Evolutionary conservation across 2,329 filamentous ascomycete species (phyloP).

Genomic region (Botrytis squamosa): DNA sequence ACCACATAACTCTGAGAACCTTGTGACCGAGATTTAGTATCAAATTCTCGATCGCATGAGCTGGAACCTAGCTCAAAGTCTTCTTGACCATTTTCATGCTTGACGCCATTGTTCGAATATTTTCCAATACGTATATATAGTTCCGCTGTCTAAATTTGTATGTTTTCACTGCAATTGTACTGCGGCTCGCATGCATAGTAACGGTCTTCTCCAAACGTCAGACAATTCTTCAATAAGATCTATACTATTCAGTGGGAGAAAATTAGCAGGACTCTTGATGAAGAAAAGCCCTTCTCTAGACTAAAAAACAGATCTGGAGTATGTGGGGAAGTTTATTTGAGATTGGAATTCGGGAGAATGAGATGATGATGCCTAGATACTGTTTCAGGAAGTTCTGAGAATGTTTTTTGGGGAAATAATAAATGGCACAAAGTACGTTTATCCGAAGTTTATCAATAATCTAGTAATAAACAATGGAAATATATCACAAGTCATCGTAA

Average conservation of each 20-base stretch:
- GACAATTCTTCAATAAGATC: rapidly evolving
- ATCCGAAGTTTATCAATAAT: neutral
- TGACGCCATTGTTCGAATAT: neutral
- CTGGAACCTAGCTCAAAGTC: neutral
- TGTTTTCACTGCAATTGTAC: neutral
- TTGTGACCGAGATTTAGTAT: neutral
- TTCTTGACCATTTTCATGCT: neutral
- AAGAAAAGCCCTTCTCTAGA: neutral
- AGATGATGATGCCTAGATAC: neutral
- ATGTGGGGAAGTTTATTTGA: neutral
- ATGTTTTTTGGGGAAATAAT: rapidly evolving
- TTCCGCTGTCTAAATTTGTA: neutral
- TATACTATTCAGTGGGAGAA: neutral
- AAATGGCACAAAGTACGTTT: neutral
- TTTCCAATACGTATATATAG: neutral
- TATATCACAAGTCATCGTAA: neutral
- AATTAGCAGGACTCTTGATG: neutral
- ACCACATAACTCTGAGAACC: neutral
- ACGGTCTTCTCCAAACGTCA: rapidly evolving
- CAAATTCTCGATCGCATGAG: neutral
- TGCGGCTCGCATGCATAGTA: neutral
- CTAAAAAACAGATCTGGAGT: neutral
- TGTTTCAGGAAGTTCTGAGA: neutral
- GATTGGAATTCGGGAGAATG: neutral
- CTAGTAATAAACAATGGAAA: rapidly evolving